phyloP scores from a whole-genome alignment of 2,329 filamentous ascomycete genomes.

The Colletotrichum lentis region DNA sequence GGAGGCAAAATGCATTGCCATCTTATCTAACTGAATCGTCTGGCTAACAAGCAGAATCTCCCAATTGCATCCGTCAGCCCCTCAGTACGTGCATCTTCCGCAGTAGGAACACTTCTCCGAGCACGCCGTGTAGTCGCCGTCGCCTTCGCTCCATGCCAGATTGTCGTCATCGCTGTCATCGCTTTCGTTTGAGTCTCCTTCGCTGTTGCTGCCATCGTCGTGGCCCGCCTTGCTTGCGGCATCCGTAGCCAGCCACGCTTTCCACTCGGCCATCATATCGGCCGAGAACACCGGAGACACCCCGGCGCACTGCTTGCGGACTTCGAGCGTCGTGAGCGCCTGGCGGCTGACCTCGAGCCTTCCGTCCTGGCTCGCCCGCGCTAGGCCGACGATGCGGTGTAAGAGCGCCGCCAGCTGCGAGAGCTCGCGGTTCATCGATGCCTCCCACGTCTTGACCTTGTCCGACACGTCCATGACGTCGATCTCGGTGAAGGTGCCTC shows the following conservation, averaged over 20 bases:
- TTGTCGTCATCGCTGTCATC: background rate
- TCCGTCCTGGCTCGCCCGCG: slow-evolving; percentile 1
- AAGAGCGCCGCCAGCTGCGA: slow-evolving; percentile 44
- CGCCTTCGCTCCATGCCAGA: slow-evolving; percentile 15
- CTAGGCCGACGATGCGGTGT: slow-evolving; percentile 25
- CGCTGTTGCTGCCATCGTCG: background rate
- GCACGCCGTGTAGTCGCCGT: slow-evolving; percentile 34
- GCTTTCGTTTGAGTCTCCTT: background rate
- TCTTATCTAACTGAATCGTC: background rate
- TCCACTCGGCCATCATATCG: slow-evolving; percentile 18
- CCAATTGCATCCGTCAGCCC: too few species aligned
- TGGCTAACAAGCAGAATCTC: background rate
- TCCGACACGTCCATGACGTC: slow-evolving; percentile 45
- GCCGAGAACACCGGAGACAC: slow-evolving; percentile 11
- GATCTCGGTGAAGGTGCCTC: slow-evolving; percentile 49
- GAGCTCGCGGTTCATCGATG: slow-evolving; percentile 44
- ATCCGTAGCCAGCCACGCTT: slow-evolving; percentile 1
- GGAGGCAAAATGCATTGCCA: background rate
- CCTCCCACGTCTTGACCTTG: slow-evolving; percentile 50
- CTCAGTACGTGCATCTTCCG: slow-evolving; percentile 34
- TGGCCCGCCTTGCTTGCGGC: background rate
- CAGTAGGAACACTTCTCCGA: slow-evolving; percentile 36
- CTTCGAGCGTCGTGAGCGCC: background rate
- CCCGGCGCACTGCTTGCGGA: slow-evolving; percentile 16
- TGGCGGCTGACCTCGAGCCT: slow-evolving; percentile 30